These are phyloP conservation scores for Pyrus hybrid DNA, from an alignment of 331 rosid genomes.

Conservation along the genomic window DNA sequence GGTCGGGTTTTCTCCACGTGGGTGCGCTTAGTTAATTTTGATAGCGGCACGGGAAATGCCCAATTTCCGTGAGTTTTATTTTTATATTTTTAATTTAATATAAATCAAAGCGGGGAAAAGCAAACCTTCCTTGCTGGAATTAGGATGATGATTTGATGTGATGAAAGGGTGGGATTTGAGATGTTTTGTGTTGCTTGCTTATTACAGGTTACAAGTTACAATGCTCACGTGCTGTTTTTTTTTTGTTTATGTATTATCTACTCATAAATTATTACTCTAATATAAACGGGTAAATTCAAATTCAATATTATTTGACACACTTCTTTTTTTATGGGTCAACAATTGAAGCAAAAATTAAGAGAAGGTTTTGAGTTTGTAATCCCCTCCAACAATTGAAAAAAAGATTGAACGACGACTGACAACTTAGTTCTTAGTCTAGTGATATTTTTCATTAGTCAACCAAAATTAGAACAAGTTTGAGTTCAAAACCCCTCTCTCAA, in stretches of 20 bases:
- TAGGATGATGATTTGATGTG: background rate
- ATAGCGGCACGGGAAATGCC: background rate
- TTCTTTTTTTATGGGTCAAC: no score
- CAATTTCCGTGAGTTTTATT: background rate
- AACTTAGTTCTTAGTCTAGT: background rate
- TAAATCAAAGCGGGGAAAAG: background rate
- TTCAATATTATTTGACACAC: background rate
- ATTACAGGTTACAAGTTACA: background rate
- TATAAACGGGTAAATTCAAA: background rate
- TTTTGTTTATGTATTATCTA: background rate
- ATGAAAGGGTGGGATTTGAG: background rate
- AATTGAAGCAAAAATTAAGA: no score
- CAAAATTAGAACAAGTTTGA: no score
- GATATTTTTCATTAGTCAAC: background rate
- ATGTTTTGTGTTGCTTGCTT: background rate
- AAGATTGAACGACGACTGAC: no score
- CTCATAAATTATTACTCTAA: background rate
- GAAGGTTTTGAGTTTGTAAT: no score
- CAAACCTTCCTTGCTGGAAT: background rate
- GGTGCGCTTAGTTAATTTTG: slow-evolving; percentile 36
- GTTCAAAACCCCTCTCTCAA: no score
- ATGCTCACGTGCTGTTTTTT: background rate
- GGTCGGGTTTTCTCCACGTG: slow-evolving; percentile 76
- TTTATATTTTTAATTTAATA: background rate
- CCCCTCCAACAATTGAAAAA: no score